These are phyloP conservation scores for Eremomyces bilateralis DNA, from an alignment of 495 filamentous ascomycete species.

Conservation along the genomic window DNA sequence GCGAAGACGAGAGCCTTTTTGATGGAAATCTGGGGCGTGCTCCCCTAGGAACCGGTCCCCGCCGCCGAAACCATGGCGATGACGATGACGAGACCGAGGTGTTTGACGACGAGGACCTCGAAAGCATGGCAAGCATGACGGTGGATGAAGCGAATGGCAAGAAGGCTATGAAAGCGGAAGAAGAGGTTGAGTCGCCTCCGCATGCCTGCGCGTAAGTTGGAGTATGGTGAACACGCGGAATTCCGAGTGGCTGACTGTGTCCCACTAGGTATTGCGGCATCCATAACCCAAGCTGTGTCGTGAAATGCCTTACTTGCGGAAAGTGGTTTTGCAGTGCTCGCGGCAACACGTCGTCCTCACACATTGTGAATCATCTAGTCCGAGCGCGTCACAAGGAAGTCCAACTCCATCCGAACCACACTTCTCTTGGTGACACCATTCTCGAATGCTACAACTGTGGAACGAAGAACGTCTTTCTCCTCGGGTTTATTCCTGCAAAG, in stretches of 20 bases:
- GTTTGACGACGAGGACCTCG: slow-evolving; percentile 75
- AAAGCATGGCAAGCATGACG: slow-evolving; percentile 74
- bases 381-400: slow-evolving; percentile 97
- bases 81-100: slow-evolving; percentile 75
- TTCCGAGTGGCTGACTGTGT: slow-evolving; percentile 4
- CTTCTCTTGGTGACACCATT: slow-evolving; percentile 89
- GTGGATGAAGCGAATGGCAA: slow-evolving; percentile 53
- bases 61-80: slow-evolving; percentile 43
- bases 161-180: slow-evolving; percentile 36
- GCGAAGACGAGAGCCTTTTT: slow-evolving; percentile 56
- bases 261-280: slow-evolving; percentile 76
- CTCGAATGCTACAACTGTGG: slow-evolving; percentile 99
- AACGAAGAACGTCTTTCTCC: slow-evolving; percentile 97
- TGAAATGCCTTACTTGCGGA: slow-evolving; percentile 84
- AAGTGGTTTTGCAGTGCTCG: slow-evolving; percentile 99
- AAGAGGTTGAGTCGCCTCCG: slow-evolving; percentile 78
- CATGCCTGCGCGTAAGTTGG: slow-evolving; percentile 87
- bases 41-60: slow-evolving; percentile 30
- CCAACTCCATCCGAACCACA: slow-evolving; percentile 81
- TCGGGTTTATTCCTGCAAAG: slow-evolving; percentile 98
- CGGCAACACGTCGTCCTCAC: slow-evolving; percentile 88
- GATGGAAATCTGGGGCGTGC: slow-evolving; percentile 41
- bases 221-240: neutral
- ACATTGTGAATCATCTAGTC: slow-evolving; percentile 96
- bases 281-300: slow-evolving; percentile 82